Evolutionary conservation across 106 monocot species (phyloP).

Genomic region (Allium sativum): DNA sequence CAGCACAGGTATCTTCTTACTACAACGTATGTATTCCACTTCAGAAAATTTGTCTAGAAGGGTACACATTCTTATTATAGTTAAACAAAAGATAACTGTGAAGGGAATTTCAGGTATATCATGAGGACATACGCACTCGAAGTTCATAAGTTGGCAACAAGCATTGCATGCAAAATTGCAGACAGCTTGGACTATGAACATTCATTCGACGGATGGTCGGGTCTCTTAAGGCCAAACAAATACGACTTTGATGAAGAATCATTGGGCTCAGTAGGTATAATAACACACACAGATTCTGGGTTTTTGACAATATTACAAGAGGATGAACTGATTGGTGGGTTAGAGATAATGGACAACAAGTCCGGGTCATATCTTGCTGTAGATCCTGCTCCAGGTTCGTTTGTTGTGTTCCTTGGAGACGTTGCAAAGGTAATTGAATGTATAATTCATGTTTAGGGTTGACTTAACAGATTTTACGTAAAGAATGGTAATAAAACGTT

Average conservation of each 20-base stretch:
- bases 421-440: constrained; percentile 27
- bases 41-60: too few species aligned
- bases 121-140: constrained; percentile 24
- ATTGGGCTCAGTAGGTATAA: constrained; percentile 34
- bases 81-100: too few species aligned
- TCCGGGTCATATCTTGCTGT: constrained; percentile 25
- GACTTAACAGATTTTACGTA: too few species aligned
- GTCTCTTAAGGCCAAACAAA: constrained; percentile 42
- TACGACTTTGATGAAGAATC: constrained; percentile 34
- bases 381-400: constrained; percentile 37
- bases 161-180: constrained; percentile 28
- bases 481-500: too few species aligned
- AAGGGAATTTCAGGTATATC: constrained; percentile 20
- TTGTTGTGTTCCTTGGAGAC: constrained; percentile 50
- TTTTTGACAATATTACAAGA: constrained; percentile 60
- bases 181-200: constrained; percentile 23
- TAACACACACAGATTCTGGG: constrained; percentile 38
- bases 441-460: too few species aligned
- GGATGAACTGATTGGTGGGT: constrained; percentile 40
- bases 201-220: constrained; percentile 31
- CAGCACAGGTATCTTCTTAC: too few species aligned
- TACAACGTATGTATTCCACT: too few species aligned
- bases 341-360: constrained; percentile 47
- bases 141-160: constrained; percentile 21
- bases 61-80: too few species aligned